These are phyloP conservation scores for Geotrichum histeridarum DNA, from an alignment of 1,139 yeast genomes.

Conservation along the genomic window DNA sequence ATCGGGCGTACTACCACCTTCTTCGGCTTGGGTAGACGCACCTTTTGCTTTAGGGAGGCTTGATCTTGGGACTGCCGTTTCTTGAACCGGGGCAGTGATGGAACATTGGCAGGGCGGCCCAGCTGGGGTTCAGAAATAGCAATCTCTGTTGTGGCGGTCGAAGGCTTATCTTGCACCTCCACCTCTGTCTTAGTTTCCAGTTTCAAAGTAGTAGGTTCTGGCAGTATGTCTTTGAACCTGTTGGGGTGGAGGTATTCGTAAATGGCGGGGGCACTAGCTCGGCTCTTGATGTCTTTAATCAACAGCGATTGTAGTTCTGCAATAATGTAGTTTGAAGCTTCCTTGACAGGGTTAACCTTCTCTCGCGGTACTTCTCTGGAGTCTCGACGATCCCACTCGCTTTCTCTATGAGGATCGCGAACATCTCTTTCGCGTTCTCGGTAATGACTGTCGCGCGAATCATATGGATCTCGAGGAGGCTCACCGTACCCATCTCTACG, in stretches of 20 bases:
- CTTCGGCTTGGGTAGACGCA: constrained; percentile 23
- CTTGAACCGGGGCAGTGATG: constrained; percentile 48
- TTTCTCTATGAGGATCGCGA: background rate
- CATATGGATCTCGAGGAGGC: constrained; percentile 3
- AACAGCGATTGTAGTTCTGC: constrained; percentile 62
- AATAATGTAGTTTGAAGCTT: constrained; percentile 54
- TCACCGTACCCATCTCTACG: background rate
- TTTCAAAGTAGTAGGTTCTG: constrained; percentile 11
- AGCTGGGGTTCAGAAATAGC: constrained; percentile 24
- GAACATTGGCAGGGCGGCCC: constrained; percentile 17
- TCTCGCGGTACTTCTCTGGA: background rate
- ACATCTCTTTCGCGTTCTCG: background rate
- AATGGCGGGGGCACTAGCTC: constrained; percentile 67
- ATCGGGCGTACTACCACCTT: constrained; percentile 47
- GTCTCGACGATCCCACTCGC: background rate
- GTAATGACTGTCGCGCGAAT: background rate
- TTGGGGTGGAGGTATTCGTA: constrained; percentile 58
- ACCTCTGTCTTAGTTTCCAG: constrained; percentile 20
- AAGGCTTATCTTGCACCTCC: constrained; percentile 22
- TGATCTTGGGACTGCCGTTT: constrained; percentile 35
- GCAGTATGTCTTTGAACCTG: constrained; percentile 49
- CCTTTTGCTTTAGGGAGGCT: constrained; percentile 18
- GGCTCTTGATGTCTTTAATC: constrained; percentile 68
- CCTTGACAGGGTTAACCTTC: constrained; percentile 39
- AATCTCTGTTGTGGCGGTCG: constrained; percentile 26